Conservation (phyloP, 164 flowering plant genomes). For the Magnolia changhungtana region DNA sequence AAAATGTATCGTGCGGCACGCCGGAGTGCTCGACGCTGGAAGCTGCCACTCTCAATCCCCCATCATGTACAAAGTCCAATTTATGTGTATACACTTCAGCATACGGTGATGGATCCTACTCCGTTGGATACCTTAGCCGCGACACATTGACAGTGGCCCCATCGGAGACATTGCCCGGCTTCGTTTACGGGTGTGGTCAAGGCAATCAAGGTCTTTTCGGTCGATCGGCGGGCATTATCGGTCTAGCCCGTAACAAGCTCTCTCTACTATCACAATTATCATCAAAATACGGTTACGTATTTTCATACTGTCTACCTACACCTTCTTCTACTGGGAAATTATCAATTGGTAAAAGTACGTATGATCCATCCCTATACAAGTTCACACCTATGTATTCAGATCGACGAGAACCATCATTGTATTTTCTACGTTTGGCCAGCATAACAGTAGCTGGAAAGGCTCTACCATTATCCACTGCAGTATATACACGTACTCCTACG, state of each 20-base stretch:
- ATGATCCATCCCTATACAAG: slow-evolving; percentile 12
- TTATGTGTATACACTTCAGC: slow-evolving; percentile 35
- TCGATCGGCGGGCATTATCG: slow-evolving; percentile 40
- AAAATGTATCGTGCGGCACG: slow-evolving; percentile 22
- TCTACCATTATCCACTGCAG: slow-evolving; percentile 10
- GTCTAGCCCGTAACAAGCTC: slow-evolving; percentile 39
- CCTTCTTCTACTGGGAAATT: slow-evolving; percentile 23
- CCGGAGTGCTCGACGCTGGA: slow-evolving; percentile 27
- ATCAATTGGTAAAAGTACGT: slow-evolving; percentile 24
- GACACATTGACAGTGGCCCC: slow-evolving; percentile 33
- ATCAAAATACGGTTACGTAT: slow-evolving; percentile 28
- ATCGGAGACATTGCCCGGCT: slow-evolving; percentile 14
- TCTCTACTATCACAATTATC: slow-evolving; percentile 39
- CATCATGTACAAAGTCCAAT: slow-evolving; percentile 17
- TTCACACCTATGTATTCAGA: slow-evolving; percentile 44
- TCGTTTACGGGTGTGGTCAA: slow-evolving; percentile 50
- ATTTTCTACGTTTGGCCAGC: slow-evolving; percentile 27
- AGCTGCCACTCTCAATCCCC: slow-evolving; percentile 39
- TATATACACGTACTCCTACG: slow-evolving; percentile 19
- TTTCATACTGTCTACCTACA: slow-evolving; percentile 59
- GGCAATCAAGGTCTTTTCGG: slow-evolving; percentile 52
- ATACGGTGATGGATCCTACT: slow-evolving; percentile 47
- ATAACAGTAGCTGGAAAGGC: slow-evolving; percentile 31
- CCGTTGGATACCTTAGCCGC: slow-evolving; percentile 35
- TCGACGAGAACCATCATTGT: slow-evolving; percentile 26